Evolutionary conservation across 2,329 filamentous ascomycete genomes (phyloP).

Genomic region (Fusarium avenaceum): DNA sequence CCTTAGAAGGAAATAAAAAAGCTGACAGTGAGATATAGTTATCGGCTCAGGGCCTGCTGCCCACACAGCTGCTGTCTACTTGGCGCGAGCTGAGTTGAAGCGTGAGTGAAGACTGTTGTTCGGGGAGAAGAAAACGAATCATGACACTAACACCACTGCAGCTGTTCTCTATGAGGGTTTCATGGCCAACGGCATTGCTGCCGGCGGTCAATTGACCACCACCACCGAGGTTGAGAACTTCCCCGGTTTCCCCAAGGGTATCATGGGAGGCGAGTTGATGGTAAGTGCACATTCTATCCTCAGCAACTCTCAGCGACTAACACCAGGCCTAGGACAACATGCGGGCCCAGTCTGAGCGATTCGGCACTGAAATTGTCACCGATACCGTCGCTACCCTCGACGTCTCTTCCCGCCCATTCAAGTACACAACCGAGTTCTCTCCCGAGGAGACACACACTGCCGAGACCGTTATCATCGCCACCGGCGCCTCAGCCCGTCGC

Average conservation of each 20-base stretch:
- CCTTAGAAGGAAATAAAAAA: constrained; percentile 1
- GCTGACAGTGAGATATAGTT: constrained; percentile 59
- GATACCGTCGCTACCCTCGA: constrained; percentile 94
- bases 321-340: constrained; percentile 77
- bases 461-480: constrained; percentile 93
- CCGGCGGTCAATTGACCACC: constrained; percentile 96
- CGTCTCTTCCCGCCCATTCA: constrained; percentile 86
- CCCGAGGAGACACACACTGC: constrained; percentile 88
- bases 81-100: constrained; percentile 92
- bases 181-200: constrained; percentile 95
- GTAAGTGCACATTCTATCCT: constrained; percentile 55
- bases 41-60: constrained; percentile 96
- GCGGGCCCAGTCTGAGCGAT: constrained; percentile 89
- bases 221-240: constrained; percentile 99
- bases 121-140: background rate
- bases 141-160: constrained; percentile 49
- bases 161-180: constrained; percentile 97
- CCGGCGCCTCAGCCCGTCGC: constrained; percentile 90
- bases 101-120: constrained; percentile 62
- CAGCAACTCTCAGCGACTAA: constrained; percentile 10
- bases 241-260: constrained; percentile 90
- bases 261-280: constrained; percentile 92
- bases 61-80: constrained; percentile 97
- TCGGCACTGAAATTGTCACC: constrained; percentile 92
- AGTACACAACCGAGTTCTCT: constrained; percentile 91